Evolutionary conservation across 495 filamentous ascomycete species (phyloP).

Genomic region (Rhypophila decipiens): DNA sequence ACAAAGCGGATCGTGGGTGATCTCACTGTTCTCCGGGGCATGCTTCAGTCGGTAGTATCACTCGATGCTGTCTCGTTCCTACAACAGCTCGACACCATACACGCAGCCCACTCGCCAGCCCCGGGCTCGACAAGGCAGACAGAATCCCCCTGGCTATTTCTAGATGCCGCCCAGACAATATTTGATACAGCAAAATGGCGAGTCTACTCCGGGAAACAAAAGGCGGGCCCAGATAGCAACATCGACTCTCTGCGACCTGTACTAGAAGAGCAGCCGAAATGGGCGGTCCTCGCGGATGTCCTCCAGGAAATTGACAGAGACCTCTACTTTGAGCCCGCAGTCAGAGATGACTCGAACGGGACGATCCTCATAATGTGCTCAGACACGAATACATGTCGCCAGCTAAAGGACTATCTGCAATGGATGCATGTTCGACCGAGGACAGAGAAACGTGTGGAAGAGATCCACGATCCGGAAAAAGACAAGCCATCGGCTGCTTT

Average conservation of each 20-base stretch:
- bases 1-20: conserved; percentile 91
- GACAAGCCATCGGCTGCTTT: conserved; percentile 65
- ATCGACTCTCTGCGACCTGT: conserved; percentile 74
- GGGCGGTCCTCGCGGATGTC: conserved; percentile 77
- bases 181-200: conserved; percentile 85
- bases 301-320: conserved; percentile 92
- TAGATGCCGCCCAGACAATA: conserved; percentile 90
- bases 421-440: conserved; percentile 74
- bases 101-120: conserved; percentile 81
- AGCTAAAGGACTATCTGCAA: conserved; percentile 85
- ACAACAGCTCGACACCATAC: conserved; percentile 88
- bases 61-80: conserved; percentile 90
- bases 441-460: conserved; percentile 31
- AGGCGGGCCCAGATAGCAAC: conserved; percentile 32
- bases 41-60: conserved; percentile 77
- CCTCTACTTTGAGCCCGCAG: conserved; percentile 70
- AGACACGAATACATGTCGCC: conserved; percentile 79
- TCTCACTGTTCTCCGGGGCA: conserved; percentile 74
- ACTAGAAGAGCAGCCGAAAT: conserved; percentile 91
- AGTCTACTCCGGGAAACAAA: conserved; percentile 61
- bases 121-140: conserved; percentile 82
- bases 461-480: conserved; percentile 40
- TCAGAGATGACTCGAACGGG: conserved; percentile 78
- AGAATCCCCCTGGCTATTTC: conserved; percentile 93
- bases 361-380: conserved; percentile 93